A percentile compares a stretch with the other conserved stretches of the same genome.
These are phyloP conservation scores for Fusarium multiceps DNA, from an alignment of 2,329 filamentous ascomycete genomes.

Conservation along the genomic window DNA sequence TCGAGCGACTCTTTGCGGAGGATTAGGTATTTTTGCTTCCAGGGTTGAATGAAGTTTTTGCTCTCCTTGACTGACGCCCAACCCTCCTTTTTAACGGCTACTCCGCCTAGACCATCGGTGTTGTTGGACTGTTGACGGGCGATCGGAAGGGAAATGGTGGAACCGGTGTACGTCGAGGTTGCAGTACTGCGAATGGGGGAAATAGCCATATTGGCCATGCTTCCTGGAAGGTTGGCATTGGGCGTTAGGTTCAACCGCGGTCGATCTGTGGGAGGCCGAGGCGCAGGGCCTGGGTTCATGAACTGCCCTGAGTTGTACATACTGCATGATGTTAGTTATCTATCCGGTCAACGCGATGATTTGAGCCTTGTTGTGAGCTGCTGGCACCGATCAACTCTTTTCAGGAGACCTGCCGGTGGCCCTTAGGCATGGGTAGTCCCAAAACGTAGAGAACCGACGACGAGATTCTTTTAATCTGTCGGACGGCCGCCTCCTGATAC, in stretches of 20 bases:
- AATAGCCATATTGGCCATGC: constrained; percentile 82
- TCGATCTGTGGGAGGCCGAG: constrained; percentile 85
- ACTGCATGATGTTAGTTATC: constrained; percentile 52
- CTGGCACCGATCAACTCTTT: constrained; percentile 2
- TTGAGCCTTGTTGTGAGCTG: constrained; percentile 3
- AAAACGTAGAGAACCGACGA: neutral
- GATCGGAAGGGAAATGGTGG: constrained; percentile 77
- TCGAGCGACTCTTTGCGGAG: constrained; percentile 93
- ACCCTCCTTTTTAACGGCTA: constrained; percentile 82
- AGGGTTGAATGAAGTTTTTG: constrained; percentile 82
- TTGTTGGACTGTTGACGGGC: constrained; percentile 70
- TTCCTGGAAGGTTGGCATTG: constrained; percentile 78
- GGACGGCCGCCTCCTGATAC: neutral
- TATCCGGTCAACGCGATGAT: constrained; percentile 1
- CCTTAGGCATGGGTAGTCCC: neutral
- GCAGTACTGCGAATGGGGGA: constrained; percentile 75
- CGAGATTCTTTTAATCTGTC: neutral
- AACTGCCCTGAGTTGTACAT: constrained; percentile 75
- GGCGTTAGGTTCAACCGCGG: constrained; percentile 85
- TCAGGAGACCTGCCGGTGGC: neutral
- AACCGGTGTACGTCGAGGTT: constrained; percentile 60
- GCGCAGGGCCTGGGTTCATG: constrained; percentile 97
- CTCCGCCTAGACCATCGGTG: constrained; percentile 72
- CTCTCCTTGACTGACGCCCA: constrained; percentile 92
- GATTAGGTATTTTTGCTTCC: constrained; percentile 93